Evolutionary conservation across 2,329 filamentous ascomycete species (phyloP).

Genomic region (Teratosphaeria destructans): DNA sequence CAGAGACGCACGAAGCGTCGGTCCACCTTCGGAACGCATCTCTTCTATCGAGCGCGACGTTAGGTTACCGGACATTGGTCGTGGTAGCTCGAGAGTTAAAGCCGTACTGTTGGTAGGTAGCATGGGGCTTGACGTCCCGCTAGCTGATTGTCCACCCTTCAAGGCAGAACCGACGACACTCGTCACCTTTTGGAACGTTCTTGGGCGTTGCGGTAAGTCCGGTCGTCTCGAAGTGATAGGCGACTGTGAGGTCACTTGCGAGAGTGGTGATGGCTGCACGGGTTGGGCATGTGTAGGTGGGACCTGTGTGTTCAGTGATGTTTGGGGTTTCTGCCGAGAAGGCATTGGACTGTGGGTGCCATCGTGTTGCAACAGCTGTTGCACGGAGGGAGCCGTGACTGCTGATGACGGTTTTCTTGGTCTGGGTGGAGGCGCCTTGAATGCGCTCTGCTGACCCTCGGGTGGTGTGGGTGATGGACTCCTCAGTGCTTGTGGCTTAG

Average conservation of each 20-base stretch:
- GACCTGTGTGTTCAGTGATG: not conserved
- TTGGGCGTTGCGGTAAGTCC: slow-evolving; percentile 1
- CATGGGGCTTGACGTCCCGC: not conserved
- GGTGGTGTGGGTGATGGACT: slow-evolving; percentile 25
- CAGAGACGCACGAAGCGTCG: slow-evolving; percentile 8
- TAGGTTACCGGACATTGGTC: not conserved
- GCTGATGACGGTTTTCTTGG: slow-evolving; percentile 27
- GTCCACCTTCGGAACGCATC: not conserved
- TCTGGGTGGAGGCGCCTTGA: slow-evolving; percentile 23
- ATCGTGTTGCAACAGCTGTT: slow-evolving; percentile 1
- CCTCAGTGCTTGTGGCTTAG: slow-evolving; percentile 29
- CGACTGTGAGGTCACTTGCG: slow-evolving; percentile 24
- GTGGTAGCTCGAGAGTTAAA: not conserved
- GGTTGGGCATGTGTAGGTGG: slow-evolving; percentile 8
- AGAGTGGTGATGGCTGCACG: slow-evolving; percentile 21
- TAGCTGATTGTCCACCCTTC: slow-evolving; percentile 1
- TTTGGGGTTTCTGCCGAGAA: slow-evolving; percentile 2
- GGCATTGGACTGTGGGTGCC: slow-evolving; percentile 2
- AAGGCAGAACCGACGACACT: not conserved
- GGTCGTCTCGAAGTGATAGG: not conserved
- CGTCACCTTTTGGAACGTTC: slow-evolving; percentile 7
- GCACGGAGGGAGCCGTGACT: slow-evolving; percentile 14
- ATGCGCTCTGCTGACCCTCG: slow-evolving; percentile 6
- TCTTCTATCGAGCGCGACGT: slow-evolving; percentile 3
- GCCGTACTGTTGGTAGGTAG: not conserved